These are phyloP conservation scores for Penicillium paxilli DNA, from an alignment of 495 filamentous ascomycete genomes.

Conservation along the genomic window DNA sequence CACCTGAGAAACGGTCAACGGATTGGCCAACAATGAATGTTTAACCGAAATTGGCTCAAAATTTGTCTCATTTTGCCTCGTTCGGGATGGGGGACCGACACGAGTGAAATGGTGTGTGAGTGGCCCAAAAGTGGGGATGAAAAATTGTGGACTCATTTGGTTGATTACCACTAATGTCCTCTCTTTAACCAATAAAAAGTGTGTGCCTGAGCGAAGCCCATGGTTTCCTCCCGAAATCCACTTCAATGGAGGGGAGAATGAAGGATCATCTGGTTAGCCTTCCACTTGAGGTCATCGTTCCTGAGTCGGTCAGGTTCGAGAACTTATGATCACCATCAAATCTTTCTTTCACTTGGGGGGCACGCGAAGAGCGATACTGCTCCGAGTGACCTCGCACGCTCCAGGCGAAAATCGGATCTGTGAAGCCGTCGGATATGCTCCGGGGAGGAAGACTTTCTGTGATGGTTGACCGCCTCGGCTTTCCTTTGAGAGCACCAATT, in stretches of 20 bases:
- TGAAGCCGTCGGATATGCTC: no score
- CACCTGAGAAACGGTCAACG: neutral
- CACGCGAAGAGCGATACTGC: no score
- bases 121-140: neutral
- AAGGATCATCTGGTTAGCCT: slow-evolving; percentile 13
- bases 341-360: no score
- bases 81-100: slow-evolving; percentile 5
- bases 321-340: slow-evolving; percentile 9
- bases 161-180: neutral
- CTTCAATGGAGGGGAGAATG: no score
- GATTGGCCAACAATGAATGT: slow-evolving; percentile 9
- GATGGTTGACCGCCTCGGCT: no score
- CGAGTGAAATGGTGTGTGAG: neutral
- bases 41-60: slow-evolving; percentile 15
- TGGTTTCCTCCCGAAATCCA: slow-evolving; percentile 5
- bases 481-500: no score
- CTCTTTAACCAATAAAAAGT: slow-evolving; percentile 4
- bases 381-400: no score
- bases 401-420: no score
- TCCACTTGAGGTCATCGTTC: slow-evolving; percentile 1
- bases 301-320: slow-evolving; percentile 10
- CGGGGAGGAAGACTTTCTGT: no score
- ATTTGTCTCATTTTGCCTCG: slow-evolving; percentile 10
- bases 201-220: slow-evolving; percentile 21
- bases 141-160: neutral